These are phyloP conservation scores for Nemania sp. DNA, from an alignment of 2,329 filamentous ascomycete species.

Conservation along the genomic window DNA sequence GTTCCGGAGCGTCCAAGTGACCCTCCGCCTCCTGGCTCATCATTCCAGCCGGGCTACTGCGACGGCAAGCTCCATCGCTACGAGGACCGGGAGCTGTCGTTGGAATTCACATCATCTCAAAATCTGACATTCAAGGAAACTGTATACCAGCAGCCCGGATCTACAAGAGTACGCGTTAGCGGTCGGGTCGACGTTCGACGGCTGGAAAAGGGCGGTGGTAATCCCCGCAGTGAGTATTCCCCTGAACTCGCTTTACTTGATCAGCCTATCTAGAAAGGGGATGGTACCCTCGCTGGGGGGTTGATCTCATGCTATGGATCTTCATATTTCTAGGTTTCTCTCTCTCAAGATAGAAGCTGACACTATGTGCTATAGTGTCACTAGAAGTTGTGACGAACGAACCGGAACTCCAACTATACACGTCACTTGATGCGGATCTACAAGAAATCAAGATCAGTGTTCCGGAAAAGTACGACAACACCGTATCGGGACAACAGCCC, in stretches of 20 bases:
- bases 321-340: background rate
- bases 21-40: slow-evolving; percentile 15
- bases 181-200: slow-evolving; percentile 52
- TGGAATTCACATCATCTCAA: slow-evolving; percentile 43
- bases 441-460: slow-evolving; percentile 48
- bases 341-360: background rate
- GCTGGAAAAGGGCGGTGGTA: slow-evolving; percentile 36
- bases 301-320: background rate
- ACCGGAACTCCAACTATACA: slow-evolving; percentile 42
- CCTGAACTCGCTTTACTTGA: background rate
- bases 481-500: slow-evolving; percentile 36
- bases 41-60: slow-evolving; percentile 32
- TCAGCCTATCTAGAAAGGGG: background rate
- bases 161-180: slow-evolving; percentile 43
- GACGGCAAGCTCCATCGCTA: slow-evolving; percentile 35
- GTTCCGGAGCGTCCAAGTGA: slow-evolving; percentile 19
- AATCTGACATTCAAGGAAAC: slow-evolving; percentile 47
- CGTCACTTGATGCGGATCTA: slow-evolving; percentile 39
- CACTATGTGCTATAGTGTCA: slow-evolving; percentile 37
- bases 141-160: slow-evolving; percentile 31
- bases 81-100: slow-evolving; percentile 35
- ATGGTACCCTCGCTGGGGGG: too few relatives aligned
- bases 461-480: slow-evolving; percentile 42
- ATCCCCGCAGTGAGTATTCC: slow-evolving; percentile 34
- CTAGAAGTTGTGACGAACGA: slow-evolving; percentile 53